A percentile compares a stretch with the other conserved stretches of the same genome.
These are phyloP conservation scores for Scedosporium apiospermum DNA, from an alignment of 2,329 filamentous ascomycete genomes.

Conservation along the genomic window DNA sequence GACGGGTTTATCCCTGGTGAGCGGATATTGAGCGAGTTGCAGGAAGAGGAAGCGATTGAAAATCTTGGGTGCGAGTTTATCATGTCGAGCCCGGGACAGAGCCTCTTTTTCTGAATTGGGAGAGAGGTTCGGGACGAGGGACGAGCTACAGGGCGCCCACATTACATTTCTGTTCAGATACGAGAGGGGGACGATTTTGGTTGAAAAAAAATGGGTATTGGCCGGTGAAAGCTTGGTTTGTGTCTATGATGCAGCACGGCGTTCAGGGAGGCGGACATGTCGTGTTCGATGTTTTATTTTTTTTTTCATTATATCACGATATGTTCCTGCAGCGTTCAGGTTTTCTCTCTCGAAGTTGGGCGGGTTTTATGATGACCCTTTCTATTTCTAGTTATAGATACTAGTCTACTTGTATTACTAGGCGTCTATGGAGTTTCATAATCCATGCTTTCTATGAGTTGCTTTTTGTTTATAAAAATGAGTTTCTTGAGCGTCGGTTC, in stretches of 20 bases:
- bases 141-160: too few relatives aligned
- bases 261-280: slow-evolving; percentile 7
- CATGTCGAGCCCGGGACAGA: slow-evolving; percentile 58
- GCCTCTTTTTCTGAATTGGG: slow-evolving; percentile 34
- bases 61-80: slow-evolving; percentile 73
- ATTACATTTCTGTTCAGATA: too few relatives aligned
- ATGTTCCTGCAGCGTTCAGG: neutral
- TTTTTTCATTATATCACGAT: neutral
- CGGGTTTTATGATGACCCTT: neutral
- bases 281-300: neutral
- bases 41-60: slow-evolving; percentile 52
- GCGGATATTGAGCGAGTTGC: slow-evolving; percentile 60
- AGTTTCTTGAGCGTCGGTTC: slow-evolving; percentile 24
- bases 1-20: slow-evolving; percentile 59
- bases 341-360: neutral
- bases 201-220: neutral
- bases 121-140: neutral
- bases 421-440: slow-evolving; percentile 1
- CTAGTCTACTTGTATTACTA: neutral
- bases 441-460: slow-evolving; percentile 2
- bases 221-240: neutral
- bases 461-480: slow-evolving; percentile 20
- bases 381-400: neutral
- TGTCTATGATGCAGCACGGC: slow-evolving; percentile 1
- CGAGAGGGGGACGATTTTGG: neutral